Conservation (phyloP, 768 basidiomycete genomes). For the Asterophora parasitica region DNA sequence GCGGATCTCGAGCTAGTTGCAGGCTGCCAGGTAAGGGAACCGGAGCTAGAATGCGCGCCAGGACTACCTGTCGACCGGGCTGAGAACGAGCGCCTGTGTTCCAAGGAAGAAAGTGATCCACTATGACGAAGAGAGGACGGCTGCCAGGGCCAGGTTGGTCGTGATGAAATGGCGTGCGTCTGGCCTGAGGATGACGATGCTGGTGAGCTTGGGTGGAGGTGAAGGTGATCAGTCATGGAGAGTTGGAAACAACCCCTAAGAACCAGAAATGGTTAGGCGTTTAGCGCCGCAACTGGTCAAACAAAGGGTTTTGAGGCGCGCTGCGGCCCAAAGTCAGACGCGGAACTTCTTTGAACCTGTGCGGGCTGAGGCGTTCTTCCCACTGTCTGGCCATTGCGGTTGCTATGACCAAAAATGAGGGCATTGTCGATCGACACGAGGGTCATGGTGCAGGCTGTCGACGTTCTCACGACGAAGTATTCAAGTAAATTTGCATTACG, state of each 20-base stretch:
- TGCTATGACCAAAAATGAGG: constrained; percentile 6
- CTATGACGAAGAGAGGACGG: constrained; percentile 26
- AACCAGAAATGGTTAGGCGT: neutral
- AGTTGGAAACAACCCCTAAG: constrained; percentile 6
- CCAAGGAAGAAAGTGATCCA: constrained; percentile 13
- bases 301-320: neutral
- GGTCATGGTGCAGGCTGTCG: too few species aligned
- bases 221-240: constrained; percentile 34
- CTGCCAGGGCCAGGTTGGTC: constrained; percentile 51
- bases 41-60: constrained; percentile 23
- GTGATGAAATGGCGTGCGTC: constrained; percentile 48
- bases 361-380: too few species aligned
- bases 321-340: too few species aligned
- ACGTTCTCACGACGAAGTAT: too few species aligned
- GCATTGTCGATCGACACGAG: too few species aligned
- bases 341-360: too few species aligned
- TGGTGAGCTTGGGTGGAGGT: constrained; percentile 32
- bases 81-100: constrained; percentile 12
- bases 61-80: constrained; percentile 11
- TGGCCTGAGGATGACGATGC: constrained; percentile 43
- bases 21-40: constrained; percentile 25
- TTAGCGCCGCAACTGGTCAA: neutral
- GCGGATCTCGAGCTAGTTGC: constrained; percentile 18
- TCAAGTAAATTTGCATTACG: too few species aligned
- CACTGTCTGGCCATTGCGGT: too few species aligned